Evolutionary conservation across 75 land plant genomes (phyloP).

Genomic region (Selaginella moellendorffii): DNA sequence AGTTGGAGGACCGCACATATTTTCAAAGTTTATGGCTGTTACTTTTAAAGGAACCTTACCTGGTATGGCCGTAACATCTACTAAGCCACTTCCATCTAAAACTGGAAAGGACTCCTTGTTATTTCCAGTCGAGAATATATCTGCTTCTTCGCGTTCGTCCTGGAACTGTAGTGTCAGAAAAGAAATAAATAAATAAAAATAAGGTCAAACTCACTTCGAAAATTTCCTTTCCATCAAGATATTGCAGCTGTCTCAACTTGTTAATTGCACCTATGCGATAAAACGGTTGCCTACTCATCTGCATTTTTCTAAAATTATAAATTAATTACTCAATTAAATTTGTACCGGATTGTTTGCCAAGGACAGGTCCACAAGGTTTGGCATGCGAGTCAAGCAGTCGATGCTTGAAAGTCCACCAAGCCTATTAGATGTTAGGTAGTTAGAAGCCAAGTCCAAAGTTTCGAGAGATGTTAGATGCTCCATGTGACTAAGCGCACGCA

Average conservation of each 20-base stretch:
- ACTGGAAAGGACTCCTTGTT: constrained; percentile 17
- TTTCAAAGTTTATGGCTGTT: constrained; percentile 23
- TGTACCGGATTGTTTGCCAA: constrained; percentile 29
- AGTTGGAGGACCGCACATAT: constrained; percentile 9
- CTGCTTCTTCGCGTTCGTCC: constrained; percentile 31
- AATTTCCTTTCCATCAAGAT: constrained; percentile 22
- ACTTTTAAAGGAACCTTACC: constrained; percentile 24
- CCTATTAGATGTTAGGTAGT: constrained; percentile 22
- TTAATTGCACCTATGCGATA: constrained; percentile 24
- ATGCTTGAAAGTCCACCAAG: constrained; percentile 28
- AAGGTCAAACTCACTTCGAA: constrained; percentile 13
- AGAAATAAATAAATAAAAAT: not conserved
- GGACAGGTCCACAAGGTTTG: constrained; percentile 16
- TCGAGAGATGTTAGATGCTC: constrained; percentile 16
- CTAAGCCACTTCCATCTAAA: constrained; percentile 12
- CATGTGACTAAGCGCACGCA: constrained; percentile 14
- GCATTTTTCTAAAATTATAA: not conserved
- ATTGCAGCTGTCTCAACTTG: constrained; percentile 16
- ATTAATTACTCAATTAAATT: not conserved
- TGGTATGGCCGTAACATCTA: constrained; percentile 6
- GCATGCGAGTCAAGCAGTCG: constrained; percentile 18
- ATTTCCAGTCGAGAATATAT: constrained; percentile 10
- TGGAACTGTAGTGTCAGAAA: constrained; percentile 1
- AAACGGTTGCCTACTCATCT: constrained; percentile 25
- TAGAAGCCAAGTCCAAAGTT: constrained; percentile 23